Percentiles rank a stretch among this genome's conserved stretches.
Evolutionary conservation across 1,139 yeast genomes (phyloP).

Genomic region (Pneumocystis wakefieldiae): DNA sequence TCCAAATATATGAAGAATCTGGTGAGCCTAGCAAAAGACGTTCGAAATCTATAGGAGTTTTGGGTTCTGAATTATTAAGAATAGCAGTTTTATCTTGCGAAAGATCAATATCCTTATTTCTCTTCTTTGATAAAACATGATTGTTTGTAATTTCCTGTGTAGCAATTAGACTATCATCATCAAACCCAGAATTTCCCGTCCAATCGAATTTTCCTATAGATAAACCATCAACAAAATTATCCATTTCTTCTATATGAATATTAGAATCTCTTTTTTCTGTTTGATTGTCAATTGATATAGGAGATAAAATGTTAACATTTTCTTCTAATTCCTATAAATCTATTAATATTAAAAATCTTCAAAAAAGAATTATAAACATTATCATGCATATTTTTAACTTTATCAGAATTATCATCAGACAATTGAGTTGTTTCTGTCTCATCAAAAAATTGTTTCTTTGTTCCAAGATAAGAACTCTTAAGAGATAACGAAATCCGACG

Average conservation of each 20-base stretch:
- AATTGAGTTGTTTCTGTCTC: conserved; percentile 22
- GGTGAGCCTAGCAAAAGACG: conserved; percentile 83
- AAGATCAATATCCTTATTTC: conserved; percentile 27
- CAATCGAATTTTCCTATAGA: conserved; percentile 17
- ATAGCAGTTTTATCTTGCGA: conserved; percentile 74
- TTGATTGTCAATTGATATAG: conserved; percentile 39
- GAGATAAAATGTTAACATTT: conserved; percentile 34
- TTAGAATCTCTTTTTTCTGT: conserved; percentile 26
- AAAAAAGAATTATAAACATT: conserved; percentile 16
- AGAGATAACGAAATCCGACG: conserved; percentile 73
- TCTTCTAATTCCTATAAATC: conserved; percentile 18
- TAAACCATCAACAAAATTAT: conserved; percentile 7
- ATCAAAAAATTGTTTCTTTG: conserved; percentile 22
- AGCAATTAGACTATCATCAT: conserved; percentile 20
- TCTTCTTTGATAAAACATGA: conserved; percentile 17
- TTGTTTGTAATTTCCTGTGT: conserved; percentile 20
- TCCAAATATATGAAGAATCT: conserved; percentile 86
- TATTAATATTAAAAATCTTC: conserved; percentile 6
- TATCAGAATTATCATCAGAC: conserved; percentile 22
- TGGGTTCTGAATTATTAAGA: conserved; percentile 71
- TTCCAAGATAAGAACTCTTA: conserved; percentile 79
- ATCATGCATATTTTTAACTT: conserved; percentile 21
- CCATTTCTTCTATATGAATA: neutral
- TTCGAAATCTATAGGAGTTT: conserved; percentile 81
- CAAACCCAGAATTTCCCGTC: conserved; percentile 12